Conservation (phyloP, 2,329 filamentous ascomycete species). For the Pyricularia sp. region DNA sequence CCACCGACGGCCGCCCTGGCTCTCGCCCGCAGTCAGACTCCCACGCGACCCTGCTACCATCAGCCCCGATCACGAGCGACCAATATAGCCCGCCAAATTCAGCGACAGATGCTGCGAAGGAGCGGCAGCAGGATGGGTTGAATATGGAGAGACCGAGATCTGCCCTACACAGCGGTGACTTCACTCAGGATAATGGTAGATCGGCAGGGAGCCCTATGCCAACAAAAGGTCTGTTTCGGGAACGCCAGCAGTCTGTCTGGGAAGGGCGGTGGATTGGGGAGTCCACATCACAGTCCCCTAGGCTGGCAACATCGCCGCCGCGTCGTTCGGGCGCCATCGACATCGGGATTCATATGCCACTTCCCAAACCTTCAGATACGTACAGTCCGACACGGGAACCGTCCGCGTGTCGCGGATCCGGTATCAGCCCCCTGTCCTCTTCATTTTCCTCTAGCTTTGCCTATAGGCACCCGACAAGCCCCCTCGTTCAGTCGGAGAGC, state of each 20-base stretch:
- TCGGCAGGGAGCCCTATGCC: neutral
- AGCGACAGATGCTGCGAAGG: conserved; percentile 22
- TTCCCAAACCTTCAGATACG: neutral
- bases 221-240: neutral
- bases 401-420: conserved; percentile 20
- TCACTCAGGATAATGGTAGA: conserved; percentile 33
- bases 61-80: conserved; percentile 38
- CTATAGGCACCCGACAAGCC: conserved; percentile 83
- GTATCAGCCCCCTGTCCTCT: conserved; percentile 51
- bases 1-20: conserved; percentile 20
- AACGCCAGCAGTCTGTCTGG: neutral
- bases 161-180: conserved; percentile 59
- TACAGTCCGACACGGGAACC: neutral
- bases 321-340: conserved; percentile 26
- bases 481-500: conserved; percentile 79
- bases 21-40: conserved; percentile 19
- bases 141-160: conserved; percentile 78
- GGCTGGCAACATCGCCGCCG: conserved; percentile 48
- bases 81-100: conserved; percentile 19
- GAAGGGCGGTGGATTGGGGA: conserved; percentile 16
- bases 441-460: conserved; percentile 72
- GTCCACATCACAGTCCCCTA: conserved; percentile 13
- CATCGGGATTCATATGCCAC: neutral
- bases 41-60: conserved; percentile 28
- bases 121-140: conserved; percentile 41